Evolutionary conservation across 2,329 filamentous ascomycete genomes (phyloP), one percentile per base, ranked within the genome.

Genomic region (Aureobasidium vineae): DNA sequence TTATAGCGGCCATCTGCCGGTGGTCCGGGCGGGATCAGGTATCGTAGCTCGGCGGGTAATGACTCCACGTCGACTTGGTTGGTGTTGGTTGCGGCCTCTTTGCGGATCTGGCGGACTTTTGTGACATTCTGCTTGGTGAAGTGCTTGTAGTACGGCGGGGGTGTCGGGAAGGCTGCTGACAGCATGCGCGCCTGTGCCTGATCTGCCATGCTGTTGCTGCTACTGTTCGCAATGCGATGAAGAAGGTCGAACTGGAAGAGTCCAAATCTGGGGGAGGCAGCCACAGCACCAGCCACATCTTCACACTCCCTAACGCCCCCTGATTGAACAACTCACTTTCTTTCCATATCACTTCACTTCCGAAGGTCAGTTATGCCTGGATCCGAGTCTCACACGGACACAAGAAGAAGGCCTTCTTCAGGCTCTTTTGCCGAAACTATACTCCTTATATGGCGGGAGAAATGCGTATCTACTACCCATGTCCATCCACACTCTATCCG

Each of bases 131-230:
- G 86, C 3, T 86, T 77, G 0, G 91, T 97, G 78, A 98, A 98
- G 76, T 90, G 84, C 71, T 89, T 88, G 88, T 91, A 98, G 79
- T 97, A 96, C 0, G 89, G 88, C 31, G 95, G 95, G 31, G 95
- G 95, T 63, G 90, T 86, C 28, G 95, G 94, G 75, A 92, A 97
- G 47, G 88, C 86, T 28, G 89, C 86, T 31, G 87, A 68, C 47
- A 71, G 71, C 43, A 65, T 59, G 21, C 83, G 72, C 64, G 78
- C 71, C 72, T 81, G 79, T 64, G 79, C 79, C 67, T 82, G 81
- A 63, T 87, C 87, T 67, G 85, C 86, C 88, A 91, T 91, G 26
- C 5, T 59, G 54, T 26, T 56, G 53, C 53, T 26, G 36, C 21
- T 4, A n/a, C 36, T 26, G 36, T 5, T 23, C 11, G 40, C 54